Evolutionary conservation across 1,139 yeast species (phyloP).

Genomic region (Starmera stellimalicola): DNA sequence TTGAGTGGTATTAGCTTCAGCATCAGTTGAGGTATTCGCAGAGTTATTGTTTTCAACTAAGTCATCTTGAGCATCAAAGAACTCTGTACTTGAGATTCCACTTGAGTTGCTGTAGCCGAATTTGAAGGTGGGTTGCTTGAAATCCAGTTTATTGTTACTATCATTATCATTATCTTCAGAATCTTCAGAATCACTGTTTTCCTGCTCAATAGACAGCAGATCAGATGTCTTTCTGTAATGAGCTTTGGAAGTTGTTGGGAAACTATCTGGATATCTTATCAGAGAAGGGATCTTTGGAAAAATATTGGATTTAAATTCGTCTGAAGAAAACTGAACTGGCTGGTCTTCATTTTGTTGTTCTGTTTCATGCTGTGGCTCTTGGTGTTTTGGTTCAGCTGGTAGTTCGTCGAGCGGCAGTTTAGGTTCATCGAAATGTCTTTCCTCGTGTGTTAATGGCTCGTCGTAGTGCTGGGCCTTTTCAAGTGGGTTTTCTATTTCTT

Average conservation of each 20-base stretch:
- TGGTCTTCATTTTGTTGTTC: not conserved
- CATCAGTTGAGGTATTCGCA: not conserved
- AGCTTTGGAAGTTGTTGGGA: not conserved
- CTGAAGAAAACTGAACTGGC: too few species aligned
- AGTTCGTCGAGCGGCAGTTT: too few species aligned
- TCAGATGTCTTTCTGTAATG: conserved; percentile 1
- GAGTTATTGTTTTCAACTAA: not conserved
- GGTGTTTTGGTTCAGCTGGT: too few species aligned
- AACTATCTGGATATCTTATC: not conserved
- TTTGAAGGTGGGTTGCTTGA: not conserved
- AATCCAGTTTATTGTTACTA: not conserved
- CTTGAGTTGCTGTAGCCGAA: conserved; percentile 1
- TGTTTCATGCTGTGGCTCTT: not conserved
- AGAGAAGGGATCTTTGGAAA: not conserved
- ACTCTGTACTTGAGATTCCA: conserved; percentile 5
- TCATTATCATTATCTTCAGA: not conserved
- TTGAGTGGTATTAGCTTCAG: not conserved
- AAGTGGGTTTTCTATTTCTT: too few species aligned
- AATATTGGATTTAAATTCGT: not conserved
- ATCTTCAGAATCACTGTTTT: not conserved
- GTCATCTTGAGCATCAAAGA: conserved; percentile 11
- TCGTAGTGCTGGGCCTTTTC: too few species aligned
- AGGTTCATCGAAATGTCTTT: too few species aligned
- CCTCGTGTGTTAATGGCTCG: too few species aligned
- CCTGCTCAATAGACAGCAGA: not conserved